Evolutionary conservation across 179 eudicot genomes (phyloP), one percentile per base, ranked within the genome.

Genomic region (Camellia oleifera): DNA sequence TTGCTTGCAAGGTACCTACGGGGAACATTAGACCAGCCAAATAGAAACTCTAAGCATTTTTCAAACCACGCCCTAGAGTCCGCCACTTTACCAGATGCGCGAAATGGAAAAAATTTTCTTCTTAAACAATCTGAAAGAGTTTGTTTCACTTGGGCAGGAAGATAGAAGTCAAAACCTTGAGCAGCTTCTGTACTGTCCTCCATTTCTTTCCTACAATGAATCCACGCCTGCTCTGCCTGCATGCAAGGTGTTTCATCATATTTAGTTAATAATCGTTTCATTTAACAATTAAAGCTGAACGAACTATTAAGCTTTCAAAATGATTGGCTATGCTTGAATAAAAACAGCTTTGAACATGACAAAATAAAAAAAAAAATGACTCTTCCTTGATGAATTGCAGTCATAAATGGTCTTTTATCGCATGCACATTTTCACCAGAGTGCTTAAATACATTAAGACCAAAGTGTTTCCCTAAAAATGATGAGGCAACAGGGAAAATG

Each of bases 181-280:
- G 78, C n/a, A 67, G 75, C 58, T 69, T 72, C 82, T 18, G 71
- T 60, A 23, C 82, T 70, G 57, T 85, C 82, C 52, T 77, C 66
- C 69, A 91, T 75, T 61, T 89, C 89, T 84, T 88, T 82, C 83
- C 76, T 45, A 75, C 93, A 88, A 62, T 82, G 80, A 73, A 23
- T 79, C 83, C 82, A 84, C 17, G 82, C 69, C 73, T 82, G 77
- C 52, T 79, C 81, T 70, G 76, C 88, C 95, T 91, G 88, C 26
- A 64, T 23, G 75, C 69, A 77, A 56, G 42, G 62, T 0, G 77
- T 11, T 23, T 63, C 52, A 48, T 48, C 52, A 48, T 42, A 61
- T 32, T 7, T 15, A 56, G 65, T 17, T 20, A 18, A 57, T 20
- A 15, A 48, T 8, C 18, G 5, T 2, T 10, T 4, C 20, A 3